Conservation (phyloP, 176 grass and related monocot genomes). For the Phragmites australis region DNA sequence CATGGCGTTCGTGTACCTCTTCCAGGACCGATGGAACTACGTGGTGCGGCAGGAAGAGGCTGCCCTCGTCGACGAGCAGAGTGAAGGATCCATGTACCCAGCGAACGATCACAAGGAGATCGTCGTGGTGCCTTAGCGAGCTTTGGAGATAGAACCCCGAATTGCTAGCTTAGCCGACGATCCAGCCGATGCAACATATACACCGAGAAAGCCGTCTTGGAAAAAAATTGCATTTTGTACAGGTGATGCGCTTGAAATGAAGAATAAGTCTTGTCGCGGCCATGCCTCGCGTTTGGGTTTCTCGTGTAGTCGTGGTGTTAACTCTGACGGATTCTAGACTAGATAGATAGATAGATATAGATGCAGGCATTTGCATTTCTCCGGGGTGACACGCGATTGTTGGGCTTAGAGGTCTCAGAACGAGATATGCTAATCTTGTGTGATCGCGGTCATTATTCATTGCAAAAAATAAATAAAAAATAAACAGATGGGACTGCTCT, state of each 20-base stretch:
- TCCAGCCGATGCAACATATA: background rate
- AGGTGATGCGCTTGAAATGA: background rate
- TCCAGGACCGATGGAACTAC: slow-evolving; percentile 85
- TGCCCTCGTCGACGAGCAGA: slow-evolving; percentile 49
- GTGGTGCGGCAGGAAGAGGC: slow-evolving; percentile 54
- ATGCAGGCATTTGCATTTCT: background rate
- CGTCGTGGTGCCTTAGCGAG: slow-evolving; percentile 23
- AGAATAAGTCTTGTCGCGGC: no score
- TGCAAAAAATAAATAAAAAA: no score
- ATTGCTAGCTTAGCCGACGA: background rate
- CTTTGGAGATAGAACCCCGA: background rate
- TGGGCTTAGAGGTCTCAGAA: no score
- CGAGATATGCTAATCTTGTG: no score
- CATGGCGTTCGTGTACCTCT: slow-evolving; percentile 67
- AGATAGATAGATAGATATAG: no score
- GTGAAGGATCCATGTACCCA: slow-evolving; percentile 43
- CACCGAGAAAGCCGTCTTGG: background rate
- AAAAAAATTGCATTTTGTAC: slow-evolving; percentile 18
- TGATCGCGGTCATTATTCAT: no score
- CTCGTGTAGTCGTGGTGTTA: background rate
- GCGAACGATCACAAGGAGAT: slow-evolving; percentile 57
- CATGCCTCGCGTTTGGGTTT: no score
- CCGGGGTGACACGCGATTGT: background rate
- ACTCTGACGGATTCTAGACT: background rate
- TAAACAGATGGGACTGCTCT: no score